These are phyloP conservation scores for Mariannaea sp. DNA, from an alignment of 2,329 filamentous ascomycete genomes.

Conservation along the genomic window DNA sequence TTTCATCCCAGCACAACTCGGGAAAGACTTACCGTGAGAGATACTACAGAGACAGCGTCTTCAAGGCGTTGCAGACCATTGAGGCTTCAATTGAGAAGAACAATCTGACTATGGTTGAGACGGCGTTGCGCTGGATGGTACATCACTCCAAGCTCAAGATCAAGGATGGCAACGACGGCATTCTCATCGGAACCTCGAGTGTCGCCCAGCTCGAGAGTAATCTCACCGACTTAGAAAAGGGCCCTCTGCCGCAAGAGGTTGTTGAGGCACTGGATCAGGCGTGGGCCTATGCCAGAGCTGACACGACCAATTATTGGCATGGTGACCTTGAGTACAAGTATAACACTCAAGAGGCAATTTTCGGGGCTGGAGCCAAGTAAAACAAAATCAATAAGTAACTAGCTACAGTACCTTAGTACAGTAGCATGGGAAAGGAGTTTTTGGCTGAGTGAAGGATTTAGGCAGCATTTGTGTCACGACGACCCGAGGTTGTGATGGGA, in stretches of 20 bases:
- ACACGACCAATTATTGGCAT: conserved; percentile 60
- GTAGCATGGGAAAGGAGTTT: background rate
- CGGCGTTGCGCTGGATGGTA: conserved; percentile 72
- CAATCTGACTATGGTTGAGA: conserved; percentile 71
- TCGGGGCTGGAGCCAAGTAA: conserved; percentile 52
- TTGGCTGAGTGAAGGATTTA: background rate
- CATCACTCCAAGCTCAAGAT: conserved; percentile 69
- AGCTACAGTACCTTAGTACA: no score
- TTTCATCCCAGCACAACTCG: conserved; percentile 60
- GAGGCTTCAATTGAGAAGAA: conserved; percentile 71
- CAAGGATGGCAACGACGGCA: conserved; percentile 59
- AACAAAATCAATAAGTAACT: conserved; percentile 9
- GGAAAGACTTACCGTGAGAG: conserved; percentile 66
- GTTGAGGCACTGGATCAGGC: conserved; percentile 76
- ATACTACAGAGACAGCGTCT: conserved; percentile 72
- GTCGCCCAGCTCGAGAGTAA: conserved; percentile 62
- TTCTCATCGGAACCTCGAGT: conserved; percentile 64
- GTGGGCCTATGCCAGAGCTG: conserved; percentile 71
- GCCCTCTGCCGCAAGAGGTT: conserved; percentile 77
- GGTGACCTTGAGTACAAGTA: conserved; percentile 69
- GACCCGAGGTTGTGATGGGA: conserved; percentile 22
- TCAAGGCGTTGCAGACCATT: conserved; percentile 68
- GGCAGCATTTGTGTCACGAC: conserved; percentile 18
- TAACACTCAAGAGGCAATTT: conserved; percentile 64
- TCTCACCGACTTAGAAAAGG: conserved; percentile 64